These are phyloP conservation scores for Sporisorium scitamineum DNA, from an alignment of 1,284 basidiomycete species.

Conservation along the genomic window DNA sequence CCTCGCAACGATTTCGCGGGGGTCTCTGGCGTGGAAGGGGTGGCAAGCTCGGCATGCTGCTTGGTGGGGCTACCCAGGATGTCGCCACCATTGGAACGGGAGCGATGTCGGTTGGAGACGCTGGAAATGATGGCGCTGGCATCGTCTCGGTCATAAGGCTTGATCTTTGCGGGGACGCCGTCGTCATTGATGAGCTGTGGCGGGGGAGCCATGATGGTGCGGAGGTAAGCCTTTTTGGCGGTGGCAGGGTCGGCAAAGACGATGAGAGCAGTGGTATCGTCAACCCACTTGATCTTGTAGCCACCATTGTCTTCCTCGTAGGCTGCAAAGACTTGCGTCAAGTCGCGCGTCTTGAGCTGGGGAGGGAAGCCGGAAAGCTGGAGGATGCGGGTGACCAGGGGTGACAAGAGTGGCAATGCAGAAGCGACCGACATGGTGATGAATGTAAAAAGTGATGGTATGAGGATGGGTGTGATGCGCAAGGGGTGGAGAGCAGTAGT, in stretches of 20 bases:
- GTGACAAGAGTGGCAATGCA: constrained; percentile 73
- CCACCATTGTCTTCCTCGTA: constrained; percentile 89
- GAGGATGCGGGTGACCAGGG: constrained; percentile 94
- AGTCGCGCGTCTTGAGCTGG: constrained; percentile 96
- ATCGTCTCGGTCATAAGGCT: constrained; percentile 93
- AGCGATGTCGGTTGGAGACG: constrained; percentile 75
- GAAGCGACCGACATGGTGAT: constrained; percentile 41
- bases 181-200: constrained; percentile 71
- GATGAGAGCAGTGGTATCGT: constrained; percentile 93
- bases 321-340: constrained; percentile 88
- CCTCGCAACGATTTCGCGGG: constrained; percentile 25
- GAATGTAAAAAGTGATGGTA: not conserved
- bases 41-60: constrained; percentile 34
- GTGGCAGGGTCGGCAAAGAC: constrained; percentile 80
- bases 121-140: constrained; percentile 88
- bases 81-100: constrained; percentile 58
- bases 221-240: constrained; percentile 93
- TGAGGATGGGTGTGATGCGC: not conserved
- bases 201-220: constrained; percentile 77
- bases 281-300: constrained; percentile 98
- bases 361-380: constrained; percentile 90
- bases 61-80: constrained; percentile 41
- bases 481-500: not conserved
- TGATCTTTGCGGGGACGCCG: constrained; percentile 74
- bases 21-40: constrained; percentile 33